Evolutionary conservation across 129 eudicot genomes (phyloP).

Genomic region (Chrysanthemum seticuspe): DNA sequence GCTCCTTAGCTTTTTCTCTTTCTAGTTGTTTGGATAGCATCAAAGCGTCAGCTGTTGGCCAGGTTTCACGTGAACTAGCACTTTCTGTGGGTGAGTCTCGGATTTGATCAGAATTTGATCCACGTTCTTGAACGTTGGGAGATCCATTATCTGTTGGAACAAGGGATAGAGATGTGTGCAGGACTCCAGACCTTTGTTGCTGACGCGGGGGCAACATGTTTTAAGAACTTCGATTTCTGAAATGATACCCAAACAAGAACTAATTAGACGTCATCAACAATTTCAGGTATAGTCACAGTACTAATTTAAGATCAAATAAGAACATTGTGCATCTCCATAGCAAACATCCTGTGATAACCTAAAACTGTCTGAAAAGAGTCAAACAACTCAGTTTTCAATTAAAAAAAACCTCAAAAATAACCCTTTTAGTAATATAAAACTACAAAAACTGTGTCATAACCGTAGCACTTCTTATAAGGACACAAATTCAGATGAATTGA

Average conservation of each 20-base stretch:
- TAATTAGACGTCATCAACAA: slow-evolving; percentile 18
- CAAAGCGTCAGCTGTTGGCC: slow-evolving; percentile 78
- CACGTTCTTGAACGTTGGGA: slow-evolving; percentile 11
- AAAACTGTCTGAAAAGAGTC: not conserved
- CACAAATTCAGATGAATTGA: no score
- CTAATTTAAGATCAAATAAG: not conserved
- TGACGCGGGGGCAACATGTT: slow-evolving; percentile 75
- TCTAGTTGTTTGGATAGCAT: slow-evolving; percentile 51
- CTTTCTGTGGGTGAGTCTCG: slow-evolving; percentile 97
- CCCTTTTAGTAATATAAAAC: no score
- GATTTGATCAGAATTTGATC: slow-evolving; percentile 68
- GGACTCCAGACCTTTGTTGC: slow-evolving; percentile 53
- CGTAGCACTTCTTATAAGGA: no score
- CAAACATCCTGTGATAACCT: not conserved
- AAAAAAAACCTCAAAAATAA: no score
- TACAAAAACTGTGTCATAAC: no score
- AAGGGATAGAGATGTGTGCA: slow-evolving; percentile 49
- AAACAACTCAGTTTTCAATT: no score
- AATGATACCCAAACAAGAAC: slow-evolving; percentile 39
- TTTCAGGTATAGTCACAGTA: not conserved
- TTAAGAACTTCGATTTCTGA: slow-evolving; percentile 29
- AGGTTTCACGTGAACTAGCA: slow-evolving; percentile 94
- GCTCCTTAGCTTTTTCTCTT: slow-evolving; percentile 50
- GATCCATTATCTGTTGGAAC: slow-evolving; percentile 68
- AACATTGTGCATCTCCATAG: not conserved